phyloP scores from a whole-genome alignment of 176 grass and related monocot genomes.

The Musa beccarii region DNA sequence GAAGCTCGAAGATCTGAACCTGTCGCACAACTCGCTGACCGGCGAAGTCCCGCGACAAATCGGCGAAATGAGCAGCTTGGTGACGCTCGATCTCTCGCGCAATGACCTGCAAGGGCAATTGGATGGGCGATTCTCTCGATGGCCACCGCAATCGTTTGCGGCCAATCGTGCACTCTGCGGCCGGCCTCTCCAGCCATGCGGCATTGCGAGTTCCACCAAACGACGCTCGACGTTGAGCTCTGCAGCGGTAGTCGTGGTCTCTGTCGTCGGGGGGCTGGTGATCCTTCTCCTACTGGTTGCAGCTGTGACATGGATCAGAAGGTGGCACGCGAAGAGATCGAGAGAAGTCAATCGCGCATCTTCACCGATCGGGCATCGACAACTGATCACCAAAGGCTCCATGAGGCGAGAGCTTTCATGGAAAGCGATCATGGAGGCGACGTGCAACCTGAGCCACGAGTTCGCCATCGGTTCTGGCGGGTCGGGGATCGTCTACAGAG shows the following conservation, averaged over 20 bases:
- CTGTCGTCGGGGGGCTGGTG: slow-evolving; percentile 41
- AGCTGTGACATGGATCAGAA: slow-evolving; percentile 16
- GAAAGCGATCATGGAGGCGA: slow-evolving; percentile 90
- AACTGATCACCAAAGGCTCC: slow-evolving; percentile 56
- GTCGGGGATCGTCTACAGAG: slow-evolving; percentile 78
- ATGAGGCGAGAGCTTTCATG: slow-evolving; percentile 65
- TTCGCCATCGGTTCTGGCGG: slow-evolving; percentile 75
- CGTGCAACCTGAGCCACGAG: slow-evolving; percentile 69
- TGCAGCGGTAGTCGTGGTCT: slow-evolving; percentile 57
- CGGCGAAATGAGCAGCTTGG: slow-evolving; percentile 66
- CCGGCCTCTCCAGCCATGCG: slow-evolving; percentile 38
- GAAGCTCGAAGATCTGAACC: slow-evolving; percentile 85
- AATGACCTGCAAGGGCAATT: slow-evolving; percentile 56
- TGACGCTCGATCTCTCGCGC: slow-evolving; percentile 63
- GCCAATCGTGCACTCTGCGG: slow-evolving; percentile 61
- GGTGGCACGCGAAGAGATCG: slow-evolving; percentile 1
- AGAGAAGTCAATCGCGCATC: slow-evolving; percentile 54
- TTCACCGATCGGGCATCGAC: slow-evolving; percentile 30
- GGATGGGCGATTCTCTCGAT: slow-evolving; percentile 47
- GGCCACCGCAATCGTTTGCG: slow-evolving; percentile 46
- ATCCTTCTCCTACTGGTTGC: slow-evolving; percentile 42
- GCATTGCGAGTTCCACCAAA: not conserved
- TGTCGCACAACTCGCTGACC: slow-evolving; percentile 64
- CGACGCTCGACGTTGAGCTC: slow-evolving; percentile 23
- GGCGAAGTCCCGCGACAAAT: slow-evolving; percentile 65